Conservation (phyloP, 352 stramenopile genomes). For the Hyaloperonospora brassicae region DNA sequence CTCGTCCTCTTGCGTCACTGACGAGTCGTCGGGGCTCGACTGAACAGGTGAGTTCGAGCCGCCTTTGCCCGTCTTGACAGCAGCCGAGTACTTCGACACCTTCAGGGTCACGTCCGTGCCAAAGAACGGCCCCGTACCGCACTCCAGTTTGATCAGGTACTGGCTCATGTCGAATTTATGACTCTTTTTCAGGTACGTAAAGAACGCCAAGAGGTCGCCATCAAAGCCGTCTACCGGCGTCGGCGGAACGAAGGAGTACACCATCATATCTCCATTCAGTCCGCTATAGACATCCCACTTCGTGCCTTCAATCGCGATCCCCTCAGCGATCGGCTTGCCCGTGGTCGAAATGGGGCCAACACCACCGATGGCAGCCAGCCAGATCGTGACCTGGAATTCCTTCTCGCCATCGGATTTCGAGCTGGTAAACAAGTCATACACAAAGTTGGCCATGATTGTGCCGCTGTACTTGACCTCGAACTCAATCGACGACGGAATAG, state of each 20-base stretch:
- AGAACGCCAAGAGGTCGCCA: slow-evolving; percentile 31
- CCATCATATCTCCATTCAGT: slow-evolving; percentile 28
- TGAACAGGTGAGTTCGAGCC: slow-evolving; percentile 5
- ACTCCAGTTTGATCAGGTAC: slow-evolving; percentile 35
- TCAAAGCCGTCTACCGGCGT: slow-evolving; percentile 22
- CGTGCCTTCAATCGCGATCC: slow-evolving; percentile 3
- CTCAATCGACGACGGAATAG: slow-evolving; percentile 28
- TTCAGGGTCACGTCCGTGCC: slow-evolving; percentile 23
- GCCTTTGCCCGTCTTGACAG: slow-evolving; percentile 15
- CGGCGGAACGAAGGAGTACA: slow-evolving; percentile 38
- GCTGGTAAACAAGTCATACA: slow-evolving; percentile 32
- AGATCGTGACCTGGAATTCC: slow-evolving; percentile 42
- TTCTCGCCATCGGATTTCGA: slow-evolving; percentile 21
- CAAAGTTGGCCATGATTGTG: slow-evolving; percentile 22
- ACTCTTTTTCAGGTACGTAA: slow-evolving; percentile 21
- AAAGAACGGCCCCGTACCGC: slow-evolving; percentile 31
- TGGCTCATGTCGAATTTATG: slow-evolving; percentile 20
- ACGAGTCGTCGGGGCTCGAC: too few relatives aligned
- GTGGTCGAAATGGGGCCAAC: slow-evolving; percentile 31
- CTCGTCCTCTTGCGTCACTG: too few relatives aligned
- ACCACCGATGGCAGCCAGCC: slow-evolving; percentile 26
- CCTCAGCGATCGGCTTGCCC: background rate
- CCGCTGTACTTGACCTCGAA: slow-evolving; percentile 27
- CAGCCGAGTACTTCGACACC: slow-evolving; percentile 29
- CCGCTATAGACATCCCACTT: slow-evolving; percentile 28